Conservation (phyloP, 306 rosid species). For the Prunus campanulata region DNA sequence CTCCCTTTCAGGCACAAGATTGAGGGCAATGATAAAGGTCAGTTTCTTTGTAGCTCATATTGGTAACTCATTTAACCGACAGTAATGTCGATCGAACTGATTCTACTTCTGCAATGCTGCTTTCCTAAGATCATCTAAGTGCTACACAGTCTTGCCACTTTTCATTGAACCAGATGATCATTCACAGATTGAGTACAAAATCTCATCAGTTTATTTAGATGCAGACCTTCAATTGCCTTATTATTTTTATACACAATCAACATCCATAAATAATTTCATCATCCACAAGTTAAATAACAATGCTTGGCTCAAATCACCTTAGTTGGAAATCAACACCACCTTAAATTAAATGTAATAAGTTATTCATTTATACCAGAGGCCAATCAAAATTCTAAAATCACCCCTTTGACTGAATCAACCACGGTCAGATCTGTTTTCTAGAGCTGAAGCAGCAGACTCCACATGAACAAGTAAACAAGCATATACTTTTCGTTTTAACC, state of each 20-base stretch:
- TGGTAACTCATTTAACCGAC: neutral
- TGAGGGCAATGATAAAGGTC: constrained; percentile 9
- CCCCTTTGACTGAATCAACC: constrained; percentile 31
- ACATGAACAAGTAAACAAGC: constrained; percentile 71
- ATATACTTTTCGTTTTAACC: constrained; percentile 70
- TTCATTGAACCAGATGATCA: neutral
- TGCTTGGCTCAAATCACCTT: constrained; percentile 21
- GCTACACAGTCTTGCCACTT: neutral
- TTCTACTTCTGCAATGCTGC: constrained; percentile 8
- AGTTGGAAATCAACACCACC: constrained; percentile 15
- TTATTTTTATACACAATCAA: constrained; percentile 11
- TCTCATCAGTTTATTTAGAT: neutral
- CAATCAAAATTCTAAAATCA: neutral
- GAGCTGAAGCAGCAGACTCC: constrained; percentile 83
- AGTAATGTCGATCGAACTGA: neutral
- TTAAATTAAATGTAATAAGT: constrained; percentile 30
- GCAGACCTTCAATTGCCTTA: constrained; percentile 2
- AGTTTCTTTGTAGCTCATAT: constrained; percentile 6
- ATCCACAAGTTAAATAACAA: constrained; percentile 3
- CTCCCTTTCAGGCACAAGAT: constrained; percentile 32
- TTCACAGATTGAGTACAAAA: neutral
- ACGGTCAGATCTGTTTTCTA: constrained; percentile 51
- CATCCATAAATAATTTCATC: constrained; percentile 17
- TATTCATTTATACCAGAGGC: constrained; percentile 23
- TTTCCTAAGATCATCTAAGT: neutral